Percentiles rank a stretch among this genome's conserved stretches.
These are phyloP conservation scores for Pseudogymnoascus sp. DNA, from an alignment of 2,329 filamentous ascomycete genomes.

Conservation along the genomic window DNA sequence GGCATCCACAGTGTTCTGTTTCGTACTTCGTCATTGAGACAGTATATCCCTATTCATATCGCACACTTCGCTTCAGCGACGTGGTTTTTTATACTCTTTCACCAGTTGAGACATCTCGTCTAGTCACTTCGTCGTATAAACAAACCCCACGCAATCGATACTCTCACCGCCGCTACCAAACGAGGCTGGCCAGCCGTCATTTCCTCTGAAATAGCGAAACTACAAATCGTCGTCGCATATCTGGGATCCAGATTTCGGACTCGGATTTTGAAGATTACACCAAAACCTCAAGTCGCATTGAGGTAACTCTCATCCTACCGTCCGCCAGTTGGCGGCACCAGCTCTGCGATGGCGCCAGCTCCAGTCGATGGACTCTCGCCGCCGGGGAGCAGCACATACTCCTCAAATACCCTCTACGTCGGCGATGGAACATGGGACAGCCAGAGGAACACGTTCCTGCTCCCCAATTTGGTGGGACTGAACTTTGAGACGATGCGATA, in stretches of 20 bases:
- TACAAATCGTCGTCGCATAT: background rate
- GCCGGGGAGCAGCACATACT: slow-evolving; percentile 64
- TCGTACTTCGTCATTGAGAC: slow-evolving; percentile 5
- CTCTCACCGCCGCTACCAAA: slow-evolving; percentile 3
- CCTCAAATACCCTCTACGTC: slow-evolving; percentile 64
- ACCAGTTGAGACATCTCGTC: background rate
- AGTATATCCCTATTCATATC: slow-evolving; percentile 4
- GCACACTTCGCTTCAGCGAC: background rate
- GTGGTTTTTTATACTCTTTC: background rate
- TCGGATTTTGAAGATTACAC: background rate
- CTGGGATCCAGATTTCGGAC: background rate
- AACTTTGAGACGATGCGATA: slow-evolving; percentile 78
- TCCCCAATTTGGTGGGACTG: slow-evolving; percentile 67
- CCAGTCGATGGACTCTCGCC: slow-evolving; percentile 31
- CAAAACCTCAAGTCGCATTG: background rate
- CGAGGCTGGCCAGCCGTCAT: background rate
- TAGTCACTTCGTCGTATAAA: background rate
- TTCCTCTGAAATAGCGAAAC: background rate
- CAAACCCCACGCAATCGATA: background rate
- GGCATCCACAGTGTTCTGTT: slow-evolving; percentile 6
- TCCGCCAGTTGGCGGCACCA: slow-evolving; percentile 6
- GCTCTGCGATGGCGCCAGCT: slow-evolving; percentile 13
- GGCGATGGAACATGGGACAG: slow-evolving; percentile 82
- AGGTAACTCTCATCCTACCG: background rate
- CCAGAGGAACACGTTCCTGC: slow-evolving; percentile 63